Evolutionary conservation across 2,329 filamentous ascomycete species (phyloP), one percentile per base, ranked within the genome.

Genomic region (Microdochium nivale): DNA sequence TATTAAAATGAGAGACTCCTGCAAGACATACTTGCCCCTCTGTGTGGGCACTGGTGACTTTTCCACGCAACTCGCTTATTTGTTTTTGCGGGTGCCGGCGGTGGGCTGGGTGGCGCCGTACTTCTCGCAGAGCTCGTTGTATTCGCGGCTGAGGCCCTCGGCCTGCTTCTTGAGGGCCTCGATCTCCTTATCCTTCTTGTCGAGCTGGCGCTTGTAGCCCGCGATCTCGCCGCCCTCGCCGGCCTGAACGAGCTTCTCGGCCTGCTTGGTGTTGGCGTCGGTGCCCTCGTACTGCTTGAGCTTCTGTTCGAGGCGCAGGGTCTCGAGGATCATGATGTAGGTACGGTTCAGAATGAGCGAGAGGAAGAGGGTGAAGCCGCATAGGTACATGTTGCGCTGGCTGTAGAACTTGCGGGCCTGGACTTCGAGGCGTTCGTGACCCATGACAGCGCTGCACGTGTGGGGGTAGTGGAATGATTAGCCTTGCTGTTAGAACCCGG

Each of bases 351-450:
- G 88, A 72, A 99, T 99, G 58, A 99, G 80, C 51, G 92, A 97
- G 56, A 99, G 86, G 83, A 99, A 97, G 57, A 99, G 86, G 4
- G 94, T 99, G 79, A 99, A 99, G 62, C 94, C 94, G 72, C 94
- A 97, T 56, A 99, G 90, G 76, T 99, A 99, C 94, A 99, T 99
- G 84, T 99, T 99, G 72, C 94, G 91, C 78, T 99, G 92, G 56
- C 91, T 96, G 81, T 99, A 99, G 80, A 99, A 99, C 76, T 99
- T 99, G 80, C 94, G 90, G 59, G 94, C 92, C 73, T 99, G 94
- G 50, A 97, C 92, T 75, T 99, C 94, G 81, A 95, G 90, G 58
- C 94, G 92, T 69, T 97, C 94, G 67, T 89, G 86, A 57, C 94
- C 92, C 63, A 96, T 83, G 54, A 91, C 84, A 49, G 84, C 81